Base-by-base conservation (phyloP, 345 rosid species). In the Lumnitzera racemosa region DNA sequence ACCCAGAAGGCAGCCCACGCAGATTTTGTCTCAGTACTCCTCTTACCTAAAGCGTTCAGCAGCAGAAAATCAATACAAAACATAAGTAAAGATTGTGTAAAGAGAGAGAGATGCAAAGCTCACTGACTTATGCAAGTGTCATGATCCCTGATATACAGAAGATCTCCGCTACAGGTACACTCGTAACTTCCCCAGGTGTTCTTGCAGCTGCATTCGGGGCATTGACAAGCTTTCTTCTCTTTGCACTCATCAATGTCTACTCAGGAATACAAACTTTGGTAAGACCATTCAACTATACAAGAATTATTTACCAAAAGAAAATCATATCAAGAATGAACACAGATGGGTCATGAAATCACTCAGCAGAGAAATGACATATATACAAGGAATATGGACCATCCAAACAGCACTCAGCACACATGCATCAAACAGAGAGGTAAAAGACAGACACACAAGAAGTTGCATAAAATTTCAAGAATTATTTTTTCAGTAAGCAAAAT, bases 1-100 rank as follows among this genome's bases (percentile, higher is more conserved):
- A 92, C 79, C 96, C 96, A 89, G 63, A 92, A 79, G 15, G 94
- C 98, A 55, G 89, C 71, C 98, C 96, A 92, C 9, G 96, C 88
- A 61, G 98, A 92, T 74, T 61, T 87, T 57, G 74, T 94, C 76
- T 89, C 87, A 41, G 73, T 63, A 64, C 80, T 83, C 0, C 66
- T 78, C 86, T 91, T 91, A 70, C 95, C 98, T 91, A 77, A 49
- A 8, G 53, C 24, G 36, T 63, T 53, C 59, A 46, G 36, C 52
- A 23, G 67, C 51, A 63, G 59, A 51, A 52, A 16, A 53, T 27
- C 65, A 62, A n/a, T 56, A 36, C 43, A 4, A 23, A 57, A 60
- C 60, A 49, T 5, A 60, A 0, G 13, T 60, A 13, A 13, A 11
- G 11, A 48, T 15, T 52, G 13, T 47, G 20, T 20, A 9, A 4